Evolutionary conservation across 805 yeast species (phyloP).

Genomic region (Starmerella apicola): DNA sequence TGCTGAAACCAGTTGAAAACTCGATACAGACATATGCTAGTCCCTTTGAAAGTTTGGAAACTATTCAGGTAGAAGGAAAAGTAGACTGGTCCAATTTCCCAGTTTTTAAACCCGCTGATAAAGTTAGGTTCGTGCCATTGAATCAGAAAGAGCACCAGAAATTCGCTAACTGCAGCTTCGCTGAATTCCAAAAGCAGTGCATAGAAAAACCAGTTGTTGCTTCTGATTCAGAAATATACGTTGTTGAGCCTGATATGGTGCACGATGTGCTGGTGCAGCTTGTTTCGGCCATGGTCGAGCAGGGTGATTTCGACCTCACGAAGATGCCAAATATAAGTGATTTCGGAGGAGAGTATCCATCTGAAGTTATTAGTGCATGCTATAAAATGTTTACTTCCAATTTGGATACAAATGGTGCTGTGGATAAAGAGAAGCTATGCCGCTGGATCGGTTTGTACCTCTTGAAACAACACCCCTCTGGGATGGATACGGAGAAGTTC

Average conservation of each 20-base stretch:
- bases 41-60: slow-evolving; percentile 22
- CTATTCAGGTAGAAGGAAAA: slow-evolving; percentile 9
- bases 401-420: slow-evolving; percentile 23
- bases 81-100: slow-evolving; percentile 22
- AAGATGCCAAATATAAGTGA: neutral
- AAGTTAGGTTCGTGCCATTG: neutral
- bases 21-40: slow-evolving; percentile 20
- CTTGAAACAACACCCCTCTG: slow-evolving; percentile 31
- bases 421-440: slow-evolving; percentile 37
- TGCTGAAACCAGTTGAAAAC: slow-evolving; percentile 28
- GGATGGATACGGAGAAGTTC: slow-evolving; percentile 34
- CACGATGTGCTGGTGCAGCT: slow-evolving; percentile 21
- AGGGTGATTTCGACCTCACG: slow-evolving; percentile 8
- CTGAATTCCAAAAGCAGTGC: slow-evolving; percentile 46
- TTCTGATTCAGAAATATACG: slow-evolving; percentile 34
- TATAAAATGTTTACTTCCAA: slow-evolving; percentile 34
- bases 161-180: slow-evolving; percentile 29
- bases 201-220: slow-evolving; percentile 42
- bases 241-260: slow-evolving; percentile 24
- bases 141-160: neutral
- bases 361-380: slow-evolving; percentile 38
- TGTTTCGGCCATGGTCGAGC: slow-evolving; percentile 21
- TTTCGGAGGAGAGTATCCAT: slow-evolving; percentile 18
- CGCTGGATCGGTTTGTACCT: slow-evolving; percentile 53
- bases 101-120: slow-evolving; percentile 11